Evolutionary conservation across 2,329 filamentous ascomycete species (phyloP), one percentile per base, ranked within the genome.

Genomic region (Fusarium duplospermum): DNA sequence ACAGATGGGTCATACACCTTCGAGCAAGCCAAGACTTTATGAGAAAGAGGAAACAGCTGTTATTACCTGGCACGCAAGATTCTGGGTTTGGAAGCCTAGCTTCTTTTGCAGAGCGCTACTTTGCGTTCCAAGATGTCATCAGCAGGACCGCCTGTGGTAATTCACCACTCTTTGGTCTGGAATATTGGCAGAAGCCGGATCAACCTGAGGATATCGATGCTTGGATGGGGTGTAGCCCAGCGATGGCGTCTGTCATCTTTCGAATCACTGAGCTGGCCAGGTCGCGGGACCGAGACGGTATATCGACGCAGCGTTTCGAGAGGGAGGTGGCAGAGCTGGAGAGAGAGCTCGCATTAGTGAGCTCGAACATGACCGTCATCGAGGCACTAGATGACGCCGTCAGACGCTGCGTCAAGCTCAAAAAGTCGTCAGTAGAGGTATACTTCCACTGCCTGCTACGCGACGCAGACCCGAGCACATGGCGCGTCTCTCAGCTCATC

Each of bases 41-140:
- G 50, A 79, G 82, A 2, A 77, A 83, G 5, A 80, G 85, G 18
- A 80, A 81, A 33, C 74, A 73, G 8, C 59, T 79, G 9, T 52
- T 62, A 58, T 18, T 78, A 77, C 57, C 77, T 73, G n/a, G 63
- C 0, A 35, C 31, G 1, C 22, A 56, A 2, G 45, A 31, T 3
- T 35, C 50, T 0, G 57, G 67, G 5, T 65, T 60, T 22, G 70
- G 20, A 6, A 73, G 56, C 24, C 65, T 77, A 6, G 59, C 70
- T 6, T 77, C 82, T 0, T 82, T 82, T 7, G 83, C 84, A 0
- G 86, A 87, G 69, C 81, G 83, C 2, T 87, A 87, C 70, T 87
- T 88, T 64, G 86, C 86, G 4, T 87, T 86, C 16, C 86, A 87
- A 67, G 86, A 88, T 67, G 84, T 87, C 18, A 87, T 87, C 70